Base-by-base conservation (phyloP, 805 yeast genomes). In the Metschnikowia chrysomelidarum region DNA sequence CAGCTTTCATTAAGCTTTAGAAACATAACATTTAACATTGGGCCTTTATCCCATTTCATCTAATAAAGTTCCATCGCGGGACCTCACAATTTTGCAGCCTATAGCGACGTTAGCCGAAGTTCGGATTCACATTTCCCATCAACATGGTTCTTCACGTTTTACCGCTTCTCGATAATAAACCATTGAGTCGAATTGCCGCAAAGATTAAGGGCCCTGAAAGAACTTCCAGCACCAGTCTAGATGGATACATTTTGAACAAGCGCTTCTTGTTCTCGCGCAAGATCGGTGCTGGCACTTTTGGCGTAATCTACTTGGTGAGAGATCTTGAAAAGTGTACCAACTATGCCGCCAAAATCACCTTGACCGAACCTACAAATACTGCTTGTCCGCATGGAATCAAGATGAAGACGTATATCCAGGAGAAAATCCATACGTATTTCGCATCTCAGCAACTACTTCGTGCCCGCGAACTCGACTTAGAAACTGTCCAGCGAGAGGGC, bases 321-420 rank as follows among this genome's bases (percentile, higher is more conserved):
- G 66, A 73, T 24, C 45, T 69, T 14, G 51, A 47, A 27, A 71
- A 82, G 0, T 69, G 72, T 12, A 59, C 66, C 30, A 60, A 65
- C 14, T 79, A 67, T 49, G 96, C 96, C 2, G 76, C 88, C 41
- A 87, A 87, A 55, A 78, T 82, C 34, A 68, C 84, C 4, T 63
- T 80, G 27, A 80, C 80, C 45, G 64, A 67, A 35, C 62, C 67
- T 5, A 56, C 64, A 5, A 21, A 23, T 11, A 9, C 36, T 3
- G 81, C 87, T 2, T 71, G 67, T 38, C 96, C 89, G 56, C 88
- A 88, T 51, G 95, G 87, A 52, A 76, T 74, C 6, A 68, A 64
- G 19, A 64, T 87, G 31, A 69, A 69, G 27, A 71, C 71, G 15
- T 87, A 86, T 50, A 62, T 80, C 22, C 56, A 59, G 36, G 49